Conservation (phyloP, 257 asterid genomes). For the Solanum ahanhuiri region DNA sequence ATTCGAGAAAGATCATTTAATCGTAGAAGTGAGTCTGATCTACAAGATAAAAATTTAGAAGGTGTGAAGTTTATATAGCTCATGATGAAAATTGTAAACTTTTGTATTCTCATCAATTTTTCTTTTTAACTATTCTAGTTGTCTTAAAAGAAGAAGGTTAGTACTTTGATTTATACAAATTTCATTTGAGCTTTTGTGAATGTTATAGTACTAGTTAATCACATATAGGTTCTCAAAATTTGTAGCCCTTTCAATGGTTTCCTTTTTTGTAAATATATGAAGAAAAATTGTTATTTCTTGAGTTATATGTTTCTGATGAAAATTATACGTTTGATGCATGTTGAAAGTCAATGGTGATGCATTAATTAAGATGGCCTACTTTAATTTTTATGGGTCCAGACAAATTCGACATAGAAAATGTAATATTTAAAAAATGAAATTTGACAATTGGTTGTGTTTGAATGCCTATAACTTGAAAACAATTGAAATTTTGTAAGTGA, state of each 20-base stretch:
- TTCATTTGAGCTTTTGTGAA: neutral
- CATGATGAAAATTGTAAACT: neutral
- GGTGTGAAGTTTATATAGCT: neutral
- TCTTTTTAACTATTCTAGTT: neutral
- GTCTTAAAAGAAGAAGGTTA: neutral
- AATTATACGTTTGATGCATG: neutral
- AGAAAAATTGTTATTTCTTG: neutral
- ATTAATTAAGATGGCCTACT: neutral
- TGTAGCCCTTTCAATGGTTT: neutral
- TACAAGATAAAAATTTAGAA: slow-evolving; percentile 5
- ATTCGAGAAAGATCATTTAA: slow-evolving; percentile 41
- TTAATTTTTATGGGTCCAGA: neutral
- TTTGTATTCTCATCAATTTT: neutral
- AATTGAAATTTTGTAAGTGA: neutral
- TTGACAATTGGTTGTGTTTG: neutral
- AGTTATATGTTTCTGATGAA: neutral
- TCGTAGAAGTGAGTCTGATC: slow-evolving; percentile 41
- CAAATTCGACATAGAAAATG: too few relatives aligned
- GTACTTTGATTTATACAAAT: neutral
- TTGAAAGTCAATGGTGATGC: neutral
- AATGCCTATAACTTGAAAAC: neutral
- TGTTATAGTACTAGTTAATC: neutral
- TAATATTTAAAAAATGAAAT: neutral
- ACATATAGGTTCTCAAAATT: neutral
- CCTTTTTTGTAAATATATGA: neutral